These are phyloP conservation scores for Pholiota adiposa DNA, from an alignment of 1,284 basidiomycete species.

Conservation along the genomic window DNA sequence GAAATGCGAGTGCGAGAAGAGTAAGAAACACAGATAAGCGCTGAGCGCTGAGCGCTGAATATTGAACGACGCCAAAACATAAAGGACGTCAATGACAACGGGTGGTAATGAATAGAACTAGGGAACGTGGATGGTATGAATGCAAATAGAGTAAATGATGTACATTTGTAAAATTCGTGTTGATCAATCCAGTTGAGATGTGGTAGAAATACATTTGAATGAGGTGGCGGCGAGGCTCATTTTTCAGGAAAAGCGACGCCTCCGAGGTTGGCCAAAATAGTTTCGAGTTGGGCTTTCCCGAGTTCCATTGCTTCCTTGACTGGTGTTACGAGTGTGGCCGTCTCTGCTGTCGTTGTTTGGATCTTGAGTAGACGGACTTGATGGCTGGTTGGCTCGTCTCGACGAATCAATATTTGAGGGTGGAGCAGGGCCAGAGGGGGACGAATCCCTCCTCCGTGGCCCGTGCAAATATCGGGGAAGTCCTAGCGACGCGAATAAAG, in stretches of 20 bases:
- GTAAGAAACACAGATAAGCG: no score
- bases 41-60: no score
- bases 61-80: conserved; percentile 22
- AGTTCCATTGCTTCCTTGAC: background rate
- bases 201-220: background rate
- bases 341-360: background rate
- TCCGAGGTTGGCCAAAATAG: conserved; percentile 1
- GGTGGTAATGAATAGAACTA: background rate
- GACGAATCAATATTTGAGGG: background rate
- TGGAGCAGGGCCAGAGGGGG: background rate
- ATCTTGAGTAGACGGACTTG: background rate
- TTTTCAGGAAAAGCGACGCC: background rate
- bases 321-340: background rate
- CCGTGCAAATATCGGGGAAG: background rate
- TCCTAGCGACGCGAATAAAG: background rate
- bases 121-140: background rate
- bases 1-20: background rate
- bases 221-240: background rate
- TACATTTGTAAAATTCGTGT: background rate
- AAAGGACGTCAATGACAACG: background rate
- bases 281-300: background rate
- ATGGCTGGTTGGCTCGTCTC: background rate
- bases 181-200: conserved; percentile 1
- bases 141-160: conserved; percentile 26
- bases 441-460: background rate